Evolutionary conservation across 345 rosid genomes (phyloP).

Genomic region (Bretschneidera sinensis): DNA sequence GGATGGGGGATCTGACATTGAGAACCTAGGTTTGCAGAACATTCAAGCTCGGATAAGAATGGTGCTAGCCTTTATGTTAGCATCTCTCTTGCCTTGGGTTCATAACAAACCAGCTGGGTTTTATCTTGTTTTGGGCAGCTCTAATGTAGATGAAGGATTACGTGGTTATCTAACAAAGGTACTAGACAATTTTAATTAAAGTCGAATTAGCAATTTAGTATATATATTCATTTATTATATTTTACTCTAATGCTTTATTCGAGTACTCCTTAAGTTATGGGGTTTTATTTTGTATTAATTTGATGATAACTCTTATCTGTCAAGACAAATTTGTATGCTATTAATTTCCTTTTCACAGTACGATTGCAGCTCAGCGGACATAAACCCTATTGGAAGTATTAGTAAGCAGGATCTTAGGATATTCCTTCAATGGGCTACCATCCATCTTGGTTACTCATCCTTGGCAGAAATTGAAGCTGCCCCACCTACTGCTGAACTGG

Average conservation of each 20-base stretch:
- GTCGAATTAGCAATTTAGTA: not conserved
- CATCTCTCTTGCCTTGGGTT: conserved; percentile 96
- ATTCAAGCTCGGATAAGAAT: conserved; percentile 97
- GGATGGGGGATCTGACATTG: conserved; percentile 87
- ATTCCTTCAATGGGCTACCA: conserved; percentile 90
- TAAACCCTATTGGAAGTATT: conserved; percentile 94
- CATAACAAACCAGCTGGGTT: conserved; percentile 81
- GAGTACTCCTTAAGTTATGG: too few species aligned
- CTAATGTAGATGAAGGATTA: conserved; percentile 90
- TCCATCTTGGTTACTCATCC: conserved; percentile 78
- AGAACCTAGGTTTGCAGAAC: conserved; percentile 85
- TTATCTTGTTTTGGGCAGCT: conserved; percentile 94
- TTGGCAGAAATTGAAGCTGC: conserved; percentile 90
- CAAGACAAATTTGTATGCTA: too few species aligned
- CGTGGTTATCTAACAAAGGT: conserved; percentile 97
- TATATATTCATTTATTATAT: not conserved
- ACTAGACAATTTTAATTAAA: not conserved
- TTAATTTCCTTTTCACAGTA: conserved; percentile 49
- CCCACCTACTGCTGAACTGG: conserved; percentile 96
- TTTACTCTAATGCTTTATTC: too few species aligned
- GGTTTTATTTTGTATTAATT: too few species aligned
- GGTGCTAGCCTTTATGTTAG: conserved; percentile 89
- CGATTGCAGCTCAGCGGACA: conserved; percentile 94
- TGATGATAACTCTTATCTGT: too few species aligned
- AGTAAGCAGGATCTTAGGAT: conserved; percentile 82